Percentiles rank a stretch among this genome's conserved stretches.
phyloP scores from a whole-genome alignment of 352 stramenopile species.

The Pythium guiyangense region DNA sequence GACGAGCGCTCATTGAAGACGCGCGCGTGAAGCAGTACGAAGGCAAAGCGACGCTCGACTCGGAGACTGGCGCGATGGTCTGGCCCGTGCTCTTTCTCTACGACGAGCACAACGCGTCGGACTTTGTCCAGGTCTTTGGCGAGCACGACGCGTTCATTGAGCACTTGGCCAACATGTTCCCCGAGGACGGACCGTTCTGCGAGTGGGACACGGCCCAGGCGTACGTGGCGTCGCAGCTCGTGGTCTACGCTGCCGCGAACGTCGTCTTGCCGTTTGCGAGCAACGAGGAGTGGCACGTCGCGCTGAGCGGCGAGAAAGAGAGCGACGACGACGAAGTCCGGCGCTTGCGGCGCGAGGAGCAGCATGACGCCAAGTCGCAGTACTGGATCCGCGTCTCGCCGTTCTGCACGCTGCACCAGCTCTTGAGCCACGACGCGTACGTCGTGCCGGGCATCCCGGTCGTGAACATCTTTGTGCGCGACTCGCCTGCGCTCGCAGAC shows the following conservation, averaged over 20 bases:
- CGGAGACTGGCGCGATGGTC: constrained; percentile 51
- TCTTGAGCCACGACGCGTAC: constrained; percentile 71
- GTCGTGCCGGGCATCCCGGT: constrained; percentile 82
- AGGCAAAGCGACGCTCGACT: constrained; percentile 72
- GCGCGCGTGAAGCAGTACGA: constrained; percentile 80
- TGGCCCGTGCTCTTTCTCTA: constrained; percentile 87
- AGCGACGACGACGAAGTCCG: constrained; percentile 57
- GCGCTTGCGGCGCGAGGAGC: constrained; percentile 59
- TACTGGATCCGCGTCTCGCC: constrained; percentile 75
- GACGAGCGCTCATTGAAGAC: constrained; percentile 70
- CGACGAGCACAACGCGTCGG: constrained; percentile 78
- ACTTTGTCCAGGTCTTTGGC: constrained; percentile 80
- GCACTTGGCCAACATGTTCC: constrained; percentile 88
- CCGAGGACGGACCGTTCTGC: constrained; percentile 77
- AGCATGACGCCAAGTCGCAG: constrained; percentile 73
- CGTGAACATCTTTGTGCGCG: constrained; percentile 79
- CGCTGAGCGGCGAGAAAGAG: constrained; percentile 69
- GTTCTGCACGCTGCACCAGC: constrained; percentile 71
- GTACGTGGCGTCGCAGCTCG: constrained; percentile 74
- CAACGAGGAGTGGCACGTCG: constrained; percentile 71
- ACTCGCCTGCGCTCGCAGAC: constrained; percentile 49
- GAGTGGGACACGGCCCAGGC: constrained; percentile 70
- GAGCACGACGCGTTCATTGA: constrained; percentile 81
- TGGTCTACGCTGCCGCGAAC: constrained; percentile 69
- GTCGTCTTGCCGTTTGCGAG: constrained; percentile 63